Evolutionary conservation across 2,329 filamentous ascomycete genomes (phyloP), one percentile per base, ranked within the genome.

Genomic region (Tolypocladium capitatum): DNA sequence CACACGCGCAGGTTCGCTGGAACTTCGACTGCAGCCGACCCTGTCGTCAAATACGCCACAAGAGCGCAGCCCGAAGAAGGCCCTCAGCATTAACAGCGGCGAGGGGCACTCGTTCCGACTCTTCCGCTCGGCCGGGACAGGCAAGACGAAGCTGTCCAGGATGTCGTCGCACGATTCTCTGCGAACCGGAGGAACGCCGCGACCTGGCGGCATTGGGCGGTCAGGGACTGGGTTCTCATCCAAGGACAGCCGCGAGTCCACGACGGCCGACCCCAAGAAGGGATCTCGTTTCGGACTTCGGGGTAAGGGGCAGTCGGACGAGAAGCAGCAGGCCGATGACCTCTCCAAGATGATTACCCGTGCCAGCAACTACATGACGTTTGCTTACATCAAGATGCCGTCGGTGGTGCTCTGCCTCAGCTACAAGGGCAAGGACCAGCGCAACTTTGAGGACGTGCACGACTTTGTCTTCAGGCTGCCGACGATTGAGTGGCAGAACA

Each of bases 381-480:
- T 98, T 52, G 84, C 91, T 2, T 90, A 94, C 64, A 89, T 98
- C 65, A 92, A 89, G 65, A 87, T 98, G 60, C 88, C 90, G 2
- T 92, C 88, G 48, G 91, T 98, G 56, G 89, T 97, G 2, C 79
- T 98, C 32, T 98, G 92, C 62, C 75, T 98, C 28, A 94, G 86
- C 61, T 96, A 96, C 75, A 95, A 97, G 65, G 92, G 94, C 60
- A 94, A 89, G 63, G 88, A 90, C 41, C 87, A 94, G 54, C 87
- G 90, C 61, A 98, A 97, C 59, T 77, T 98, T 49, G 89, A 96
- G 68, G 94, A 98, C 64, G 84, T 98, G 16, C 91, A 98, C 66
- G 84, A 97, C 61, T 94, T 98, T 56, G 92, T 98, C 44, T 98
- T 98, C 76, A 83, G 88, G 32, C 80, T 98, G 68, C 92, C 92